Evolutionary conservation across 768 basidiomycete genomes (phyloP), one percentile per base, ranked within the genome.

Genomic region (Mycena leptocephala): DNA sequence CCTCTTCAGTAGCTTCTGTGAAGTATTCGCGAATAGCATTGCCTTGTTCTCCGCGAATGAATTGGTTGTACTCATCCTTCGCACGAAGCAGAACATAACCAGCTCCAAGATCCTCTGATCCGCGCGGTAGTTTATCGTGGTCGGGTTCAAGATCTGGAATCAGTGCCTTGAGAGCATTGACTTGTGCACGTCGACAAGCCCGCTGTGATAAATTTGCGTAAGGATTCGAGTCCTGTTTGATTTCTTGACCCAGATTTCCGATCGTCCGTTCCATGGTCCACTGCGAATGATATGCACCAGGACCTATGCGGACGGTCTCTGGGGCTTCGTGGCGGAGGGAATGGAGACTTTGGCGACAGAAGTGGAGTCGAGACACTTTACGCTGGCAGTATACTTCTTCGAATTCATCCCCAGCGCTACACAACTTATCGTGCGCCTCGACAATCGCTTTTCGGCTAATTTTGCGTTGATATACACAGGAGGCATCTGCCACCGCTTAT

Each of bases 211-310:
- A 6, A 41, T 76, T 76, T 1, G 75, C 63, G 18, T 70, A 76
- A 0, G 63, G 68, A 18, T 26, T 56, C 1, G 55, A 66, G 5
- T 70, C 63, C 32, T 76, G 75, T 24, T 71, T 70, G 20, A 76
- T 33, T 46, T 76, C 75, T n/a, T 76, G 55, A 1, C 46, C 46
- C 3, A 76, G 64, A 39, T 76, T 76, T 0, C 69, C 75, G n/a
- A 76, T 76, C 0, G 75, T 76, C 4, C 75, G 65, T 20, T 76
- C 76, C 70, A 76, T 72, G 9, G 67, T 73, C 70, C 65, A 76
- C 37, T 76, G 71, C 0, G 63, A 43, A 35, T 64, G 63, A 22
- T 62, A 75, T 0, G 61, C 39, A 16, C 63, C 63, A 18, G 63
- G 63, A 7, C 63, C 63, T 2, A 64, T 16, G 9, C 43, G 63